phyloP scores from a whole-genome alignment of 495 filamentous ascomycete genomes.

The Penicillium desertorum region DNA sequence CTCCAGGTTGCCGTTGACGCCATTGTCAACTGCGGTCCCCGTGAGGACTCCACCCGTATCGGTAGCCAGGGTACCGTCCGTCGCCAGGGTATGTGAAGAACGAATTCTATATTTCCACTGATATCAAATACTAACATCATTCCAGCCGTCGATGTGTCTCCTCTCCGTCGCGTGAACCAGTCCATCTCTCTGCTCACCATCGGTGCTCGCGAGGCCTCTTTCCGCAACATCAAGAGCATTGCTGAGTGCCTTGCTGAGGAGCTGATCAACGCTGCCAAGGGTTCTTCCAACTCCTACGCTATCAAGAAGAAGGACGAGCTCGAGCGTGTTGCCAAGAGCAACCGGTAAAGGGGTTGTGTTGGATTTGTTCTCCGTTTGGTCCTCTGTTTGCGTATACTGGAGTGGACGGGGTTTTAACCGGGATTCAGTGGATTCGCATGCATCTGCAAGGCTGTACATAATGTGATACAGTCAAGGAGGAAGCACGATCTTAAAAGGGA shows the following conservation, averaged over 20 bases:
- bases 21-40: slow-evolving; percentile 99
- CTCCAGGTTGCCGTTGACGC: slow-evolving; percentile 99
- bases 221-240: slow-evolving; percentile 98
- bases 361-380: slow-evolving; percentile 51
- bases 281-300: slow-evolving; percentile 98
- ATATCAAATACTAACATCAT: background rate
- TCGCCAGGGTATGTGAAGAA: slow-evolving; percentile 59
- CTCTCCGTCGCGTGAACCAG: slow-evolving; percentile 99
- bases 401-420: slow-evolving; percentile 50
- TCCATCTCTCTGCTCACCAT: slow-evolving; percentile 96
- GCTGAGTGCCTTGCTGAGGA: slow-evolving; percentile 99
- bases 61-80: slow-evolving; percentile 98
- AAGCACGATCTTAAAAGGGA: slow-evolving; percentile 43
- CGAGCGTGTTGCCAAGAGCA: slow-evolving; percentile 99
- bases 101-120: background rate
- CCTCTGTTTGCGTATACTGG: slow-evolving; percentile 47
- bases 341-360: slow-evolving; percentile 72
- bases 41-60: slow-evolving; percentile 99
- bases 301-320: slow-evolving; percentile 99
- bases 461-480: slow-evolving; percentile 43
- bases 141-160: slow-evolving; percentile 94
- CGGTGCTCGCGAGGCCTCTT: slow-evolving; percentile 93
- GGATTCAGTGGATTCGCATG: slow-evolving; percentile 51
- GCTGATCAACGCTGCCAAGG: slow-evolving; percentile 99
- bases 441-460: slow-evolving; percentile 50